Evolutionary conservation across 2,329 filamentous ascomycete genomes (phyloP).

Genomic region (Zymoseptoria ardabiliae): DNA sequence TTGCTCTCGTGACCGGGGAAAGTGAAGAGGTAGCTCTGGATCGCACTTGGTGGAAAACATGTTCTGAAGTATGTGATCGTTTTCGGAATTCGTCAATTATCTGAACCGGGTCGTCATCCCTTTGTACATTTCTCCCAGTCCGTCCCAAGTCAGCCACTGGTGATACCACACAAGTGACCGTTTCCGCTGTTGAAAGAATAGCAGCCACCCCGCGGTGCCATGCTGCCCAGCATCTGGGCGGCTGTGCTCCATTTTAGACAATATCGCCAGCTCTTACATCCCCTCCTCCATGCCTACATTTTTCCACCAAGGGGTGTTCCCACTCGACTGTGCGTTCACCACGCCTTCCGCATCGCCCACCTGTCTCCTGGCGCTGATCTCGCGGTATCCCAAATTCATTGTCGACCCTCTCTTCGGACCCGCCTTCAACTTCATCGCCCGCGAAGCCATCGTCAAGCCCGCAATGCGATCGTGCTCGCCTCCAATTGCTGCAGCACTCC

Average conservation of each 20-base stretch:
- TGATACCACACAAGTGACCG: neutral
- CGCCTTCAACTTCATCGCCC: conserved; percentile 54
- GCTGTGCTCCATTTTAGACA: neutral
- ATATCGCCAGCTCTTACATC: conserved; percentile 23
- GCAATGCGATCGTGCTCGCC: conserved; percentile 40
- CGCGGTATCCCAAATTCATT: conserved; percentile 32
- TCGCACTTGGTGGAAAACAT: neutral
- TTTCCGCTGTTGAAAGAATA: neutral
- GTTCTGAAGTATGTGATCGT: neutral
- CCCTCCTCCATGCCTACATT: conserved; percentile 45
- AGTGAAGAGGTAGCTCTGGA: neutral
- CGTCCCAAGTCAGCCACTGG: neutral
- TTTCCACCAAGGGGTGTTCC: conserved; percentile 37
- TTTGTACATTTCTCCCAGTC: neutral
- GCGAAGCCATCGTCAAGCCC: conserved; percentile 34
- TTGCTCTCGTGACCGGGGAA: neutral
- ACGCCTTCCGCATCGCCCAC: conserved; percentile 80
- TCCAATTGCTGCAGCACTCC: conserved; percentile 1
- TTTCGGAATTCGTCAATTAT: neutral
- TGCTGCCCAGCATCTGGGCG: neutral
- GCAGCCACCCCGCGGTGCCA: no score
- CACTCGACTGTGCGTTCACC: conserved; percentile 48
- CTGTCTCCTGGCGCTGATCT: conserved; percentile 80
- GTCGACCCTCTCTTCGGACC: conserved; percentile 47
- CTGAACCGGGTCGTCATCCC: neutral